Evolutionary conservation across 176 grass and related monocot species (phyloP), one percentile per base, ranked within the genome.

Genomic region (Aegilops speltoides): DNA sequence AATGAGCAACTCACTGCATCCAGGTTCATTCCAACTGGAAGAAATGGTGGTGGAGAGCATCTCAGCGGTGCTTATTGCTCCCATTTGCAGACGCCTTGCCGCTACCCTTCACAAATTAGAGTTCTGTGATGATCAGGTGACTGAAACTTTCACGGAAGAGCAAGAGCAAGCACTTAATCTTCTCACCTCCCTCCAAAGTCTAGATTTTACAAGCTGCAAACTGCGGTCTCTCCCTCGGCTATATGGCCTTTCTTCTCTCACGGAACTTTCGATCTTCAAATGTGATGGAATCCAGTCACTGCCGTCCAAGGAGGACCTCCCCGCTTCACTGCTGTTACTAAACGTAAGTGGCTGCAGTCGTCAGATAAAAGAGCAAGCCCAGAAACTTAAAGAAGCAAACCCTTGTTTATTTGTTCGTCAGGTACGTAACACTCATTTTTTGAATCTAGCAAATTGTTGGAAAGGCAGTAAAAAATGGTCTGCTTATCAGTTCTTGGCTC

Each of bases 241-340:
- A 57, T 20, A 57, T 22, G 17, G 54, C 7, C 17, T 57, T 22
- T 57, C 54, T 57, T 57, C 54, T 57, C 17, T 57, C 19, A 57
- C 0, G 19, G 0, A 57, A 3, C 3, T 57, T 8, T 57, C 1
- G 0, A 17, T 52, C 4, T 0, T 0, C 0, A 0, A 3, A 2
- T 57, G 54, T 57, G 0, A 1, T 56, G 19, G 19, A 22, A 57
- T 22, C 7, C 54, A 8, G 0, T 57, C 54, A 20, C 54, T 57
- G 17, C 54, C 54, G 2, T 0, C 54, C 19, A 57, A 57, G 54
- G 54, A 57, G 52, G 17, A 20, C 52, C 17, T 20, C 52, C 52
- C 52, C 6, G 17, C 52, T 56, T 56, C 52, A 56, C 52, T 56
- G 52, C 52, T 19, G 1, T 0, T 19, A 56, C 50, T 56, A 19